Evolutionary conservation across 2,329 filamentous ascomycete species (phyloP).

Genomic region (Phialophora expanda): DNA sequence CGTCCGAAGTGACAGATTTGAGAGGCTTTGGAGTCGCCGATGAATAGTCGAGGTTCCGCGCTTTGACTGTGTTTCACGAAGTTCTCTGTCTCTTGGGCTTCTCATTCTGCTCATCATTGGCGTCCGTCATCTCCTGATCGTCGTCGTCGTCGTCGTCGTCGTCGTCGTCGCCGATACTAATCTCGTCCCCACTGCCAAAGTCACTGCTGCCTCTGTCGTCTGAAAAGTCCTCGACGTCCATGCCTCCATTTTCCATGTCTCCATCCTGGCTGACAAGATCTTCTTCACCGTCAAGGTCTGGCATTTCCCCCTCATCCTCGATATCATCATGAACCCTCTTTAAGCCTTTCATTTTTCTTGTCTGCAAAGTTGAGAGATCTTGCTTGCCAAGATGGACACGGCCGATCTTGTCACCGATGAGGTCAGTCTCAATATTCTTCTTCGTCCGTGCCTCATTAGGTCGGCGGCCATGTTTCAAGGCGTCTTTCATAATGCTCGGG

Average conservation of each 20-base stretch:
- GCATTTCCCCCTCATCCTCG: slow-evolving; percentile 52
- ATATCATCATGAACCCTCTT: slow-evolving; percentile 76
- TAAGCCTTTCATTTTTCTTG: slow-evolving; percentile 98
- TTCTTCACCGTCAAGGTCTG: slow-evolving; percentile 34
- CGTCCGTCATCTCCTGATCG: slow-evolving; percentile 37
- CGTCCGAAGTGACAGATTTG: not conserved
- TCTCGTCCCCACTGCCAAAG: slow-evolving; percentile 37
- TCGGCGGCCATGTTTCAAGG: slow-evolving; percentile 81
- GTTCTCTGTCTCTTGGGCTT: slow-evolving; percentile 35
- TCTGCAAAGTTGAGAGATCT: slow-evolving; percentile 85
- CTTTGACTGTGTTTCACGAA: not conserved
- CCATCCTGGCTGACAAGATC: slow-evolving; percentile 38
- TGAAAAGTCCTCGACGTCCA: slow-evolving; percentile 50
- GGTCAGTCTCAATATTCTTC: slow-evolving; percentile 94
- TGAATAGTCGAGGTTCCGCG: not conserved
- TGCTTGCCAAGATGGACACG: slow-evolving; percentile 90
- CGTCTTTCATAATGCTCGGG: slow-evolving; percentile 80
- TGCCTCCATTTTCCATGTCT: slow-evolving; percentile 36
- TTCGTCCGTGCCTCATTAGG: slow-evolving; percentile 67
- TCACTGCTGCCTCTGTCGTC: slow-evolving; percentile 28
- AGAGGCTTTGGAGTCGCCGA: not conserved
- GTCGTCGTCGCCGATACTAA: slow-evolving; percentile 39
- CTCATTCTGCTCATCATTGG: slow-evolving; percentile 27
- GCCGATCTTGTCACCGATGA: slow-evolving; percentile 95
- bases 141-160: slow-evolving; percentile 39